A percentile compares a stretch with the other conserved stretches of the same genome.
These are phyloP conservation scores for Croton setiger DNA, from an alignment of 441 rosid genomes.

Conservation along the genomic window DNA sequence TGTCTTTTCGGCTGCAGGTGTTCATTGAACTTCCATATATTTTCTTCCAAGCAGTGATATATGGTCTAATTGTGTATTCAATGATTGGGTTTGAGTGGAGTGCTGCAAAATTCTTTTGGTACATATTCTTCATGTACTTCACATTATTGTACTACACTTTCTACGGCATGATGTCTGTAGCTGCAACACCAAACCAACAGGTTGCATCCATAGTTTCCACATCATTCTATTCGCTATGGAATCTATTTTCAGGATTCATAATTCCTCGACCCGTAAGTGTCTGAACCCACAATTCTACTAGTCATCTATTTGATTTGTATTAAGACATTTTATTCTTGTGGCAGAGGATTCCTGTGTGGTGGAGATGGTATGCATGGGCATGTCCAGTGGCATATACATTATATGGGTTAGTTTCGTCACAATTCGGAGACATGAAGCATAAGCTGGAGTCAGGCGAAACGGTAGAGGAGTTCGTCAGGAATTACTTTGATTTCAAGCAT, in stretches of 20 bases:
- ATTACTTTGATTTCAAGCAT: constrained; percentile 30
- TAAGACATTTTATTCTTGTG: too few species aligned
- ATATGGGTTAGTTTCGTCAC: constrained; percentile 38
- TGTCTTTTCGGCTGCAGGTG: too few species aligned
- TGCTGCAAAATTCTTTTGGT: neutral
- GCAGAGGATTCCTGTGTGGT: constrained; percentile 49
- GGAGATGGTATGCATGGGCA: constrained; percentile 49
- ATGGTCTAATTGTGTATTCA: too few species aligned
- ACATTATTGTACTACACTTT: neutral
- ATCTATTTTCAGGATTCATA: neutral
- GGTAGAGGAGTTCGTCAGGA: constrained; percentile 25
- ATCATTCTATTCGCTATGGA: neutral
- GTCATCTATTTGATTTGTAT: too few species aligned
- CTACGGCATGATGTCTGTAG: neutral
- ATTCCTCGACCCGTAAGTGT: neutral
- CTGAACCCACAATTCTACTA: too few species aligned
- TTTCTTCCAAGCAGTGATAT: too few species aligned
- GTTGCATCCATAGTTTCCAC: neutral
- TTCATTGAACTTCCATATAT: too few species aligned
- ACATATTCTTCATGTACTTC: neutral
- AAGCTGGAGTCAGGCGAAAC: constrained; percentile 14
- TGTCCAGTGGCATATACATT: constrained; percentile 42
- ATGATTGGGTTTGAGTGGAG: neutral
- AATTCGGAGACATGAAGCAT: constrained; percentile 31
- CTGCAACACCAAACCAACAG: neutral